These are phyloP conservation scores for Calocybe gambosa DNA, from an alignment of 1,284 basidiomycete genomes.

Conservation along the genomic window DNA sequence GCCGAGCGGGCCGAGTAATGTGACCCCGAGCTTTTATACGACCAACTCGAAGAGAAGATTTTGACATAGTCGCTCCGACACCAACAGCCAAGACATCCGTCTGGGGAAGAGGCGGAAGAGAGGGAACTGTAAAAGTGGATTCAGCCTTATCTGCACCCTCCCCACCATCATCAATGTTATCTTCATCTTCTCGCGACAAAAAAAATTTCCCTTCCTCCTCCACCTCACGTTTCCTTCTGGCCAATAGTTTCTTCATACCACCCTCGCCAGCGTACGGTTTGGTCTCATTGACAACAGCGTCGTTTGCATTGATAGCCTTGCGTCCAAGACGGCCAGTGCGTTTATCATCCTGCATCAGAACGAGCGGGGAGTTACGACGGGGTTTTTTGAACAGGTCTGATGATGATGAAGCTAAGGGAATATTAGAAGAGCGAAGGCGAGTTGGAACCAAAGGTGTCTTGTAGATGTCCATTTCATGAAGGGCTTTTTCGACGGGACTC, in stretches of 20 bases:
- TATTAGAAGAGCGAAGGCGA: constrained; percentile 44
- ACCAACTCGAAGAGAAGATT: constrained; percentile 61
- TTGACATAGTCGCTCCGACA: constrained; percentile 17
- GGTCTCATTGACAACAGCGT: constrained; percentile 38
- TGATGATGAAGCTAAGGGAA: constrained; percentile 23
- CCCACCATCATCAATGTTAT: constrained; percentile 19
- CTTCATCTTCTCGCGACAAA: constrained; percentile 9
- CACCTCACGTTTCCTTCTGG: constrained; percentile 38
- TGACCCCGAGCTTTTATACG: constrained; percentile 51
- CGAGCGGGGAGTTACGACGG: constrained; percentile 45
- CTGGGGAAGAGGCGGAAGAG: constrained; percentile 20
- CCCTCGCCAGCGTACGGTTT: constrained; percentile 72
- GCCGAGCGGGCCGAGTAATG: constrained; percentile 39
- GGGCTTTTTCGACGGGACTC: constrained; percentile 54
- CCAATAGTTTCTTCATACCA: constrained; percentile 68
- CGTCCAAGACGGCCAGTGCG: constrained; percentile 28
- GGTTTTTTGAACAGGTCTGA: constrained; percentile 62
- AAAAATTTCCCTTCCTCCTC: constrained; percentile 20
- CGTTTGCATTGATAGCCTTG: constrained; percentile 22
- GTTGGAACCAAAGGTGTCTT: constrained; percentile 70
- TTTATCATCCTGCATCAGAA: constrained; percentile 53
- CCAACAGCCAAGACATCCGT: constrained; percentile 28
- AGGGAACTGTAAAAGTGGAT: not conserved
- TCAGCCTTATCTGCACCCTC: not conserved
- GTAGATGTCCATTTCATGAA: constrained; percentile 68